Conservation (phyloP, 1,284 basidiomycete genomes). For the Leccinum pachyderme region DNA sequence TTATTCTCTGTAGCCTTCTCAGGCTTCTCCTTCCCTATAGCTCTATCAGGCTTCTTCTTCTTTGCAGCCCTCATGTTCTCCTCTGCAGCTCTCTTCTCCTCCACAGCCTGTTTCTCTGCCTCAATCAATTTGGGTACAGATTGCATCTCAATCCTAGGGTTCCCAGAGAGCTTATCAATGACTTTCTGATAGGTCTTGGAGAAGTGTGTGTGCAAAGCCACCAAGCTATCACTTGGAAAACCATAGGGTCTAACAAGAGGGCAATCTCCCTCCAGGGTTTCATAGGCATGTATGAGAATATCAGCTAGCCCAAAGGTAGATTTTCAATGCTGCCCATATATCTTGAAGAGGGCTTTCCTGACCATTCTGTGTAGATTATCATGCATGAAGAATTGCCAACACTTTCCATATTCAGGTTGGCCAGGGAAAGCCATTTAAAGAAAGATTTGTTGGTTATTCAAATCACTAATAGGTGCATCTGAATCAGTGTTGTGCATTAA, state of each 20-base stretch:
- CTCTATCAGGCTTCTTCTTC: no score
- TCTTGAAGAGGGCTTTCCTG: neutral
- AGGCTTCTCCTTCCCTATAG: no score
- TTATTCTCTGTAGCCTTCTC: no score
- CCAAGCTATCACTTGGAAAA: neutral
- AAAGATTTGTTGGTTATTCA: neutral
- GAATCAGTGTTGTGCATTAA: neutral
- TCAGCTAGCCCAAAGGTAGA: neutral
- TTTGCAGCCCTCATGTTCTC: no score
- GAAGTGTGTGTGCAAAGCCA: neutral
- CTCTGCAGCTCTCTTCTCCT: neutral
- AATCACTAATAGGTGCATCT: fast-evolving
- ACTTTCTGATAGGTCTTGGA: neutral
- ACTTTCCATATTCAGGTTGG: neutral
- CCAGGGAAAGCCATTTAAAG: neutral
- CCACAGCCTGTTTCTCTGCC: neutral
- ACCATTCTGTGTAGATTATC: neutral
- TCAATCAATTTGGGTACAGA: neutral
- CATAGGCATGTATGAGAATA: neutral
- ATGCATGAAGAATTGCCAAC: no score
- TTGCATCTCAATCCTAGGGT: neutral
- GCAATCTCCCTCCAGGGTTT: neutral
- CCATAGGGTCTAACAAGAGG: neutral
- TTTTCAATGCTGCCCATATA: neutral
- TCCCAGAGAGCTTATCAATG: neutral